These are phyloP conservation scores for Calycina herbarum DNA, from an alignment of 2,329 filamentous ascomycete genomes.

Conservation along the genomic window DNA sequence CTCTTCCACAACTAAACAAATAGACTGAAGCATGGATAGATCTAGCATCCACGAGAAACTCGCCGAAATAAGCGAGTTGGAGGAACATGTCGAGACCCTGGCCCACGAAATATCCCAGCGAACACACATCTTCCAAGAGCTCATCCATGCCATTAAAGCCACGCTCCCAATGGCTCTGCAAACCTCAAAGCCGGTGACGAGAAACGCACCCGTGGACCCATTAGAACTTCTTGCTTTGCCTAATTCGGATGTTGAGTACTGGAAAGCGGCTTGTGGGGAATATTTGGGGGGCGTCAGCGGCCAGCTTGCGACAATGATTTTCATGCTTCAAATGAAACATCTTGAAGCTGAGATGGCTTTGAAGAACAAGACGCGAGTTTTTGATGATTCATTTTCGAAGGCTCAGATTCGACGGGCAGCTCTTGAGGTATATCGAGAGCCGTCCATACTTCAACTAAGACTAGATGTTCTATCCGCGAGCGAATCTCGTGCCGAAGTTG, in stretches of 20 bases:
- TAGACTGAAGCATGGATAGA: background rate
- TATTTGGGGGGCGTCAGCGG: background rate
- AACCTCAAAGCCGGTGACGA: no score
- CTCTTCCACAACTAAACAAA: background rate
- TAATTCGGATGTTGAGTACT: background rate
- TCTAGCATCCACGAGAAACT: background rate
- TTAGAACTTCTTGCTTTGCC: no score
- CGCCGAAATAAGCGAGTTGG: background rate
- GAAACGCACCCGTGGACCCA: background rate
- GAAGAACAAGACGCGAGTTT: background rate
- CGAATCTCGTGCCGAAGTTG: no score
- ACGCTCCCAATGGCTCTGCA: background rate
- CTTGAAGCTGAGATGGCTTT: background rate
- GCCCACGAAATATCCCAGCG: background rate
- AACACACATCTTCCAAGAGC: background rate
- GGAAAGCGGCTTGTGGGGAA: background rate
- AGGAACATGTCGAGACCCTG: background rate
- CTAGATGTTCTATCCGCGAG: background rate
- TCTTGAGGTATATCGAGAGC: background rate
- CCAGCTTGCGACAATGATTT: background rate
- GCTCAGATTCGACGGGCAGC: background rate
- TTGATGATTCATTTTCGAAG: background rate
- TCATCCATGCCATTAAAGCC: background rate
- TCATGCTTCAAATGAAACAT: background rate
- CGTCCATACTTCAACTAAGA: background rate